Evolutionary conservation across 2,329 filamentous ascomycete species (phyloP).

Genomic region (Colletotrichum horii): DNA sequence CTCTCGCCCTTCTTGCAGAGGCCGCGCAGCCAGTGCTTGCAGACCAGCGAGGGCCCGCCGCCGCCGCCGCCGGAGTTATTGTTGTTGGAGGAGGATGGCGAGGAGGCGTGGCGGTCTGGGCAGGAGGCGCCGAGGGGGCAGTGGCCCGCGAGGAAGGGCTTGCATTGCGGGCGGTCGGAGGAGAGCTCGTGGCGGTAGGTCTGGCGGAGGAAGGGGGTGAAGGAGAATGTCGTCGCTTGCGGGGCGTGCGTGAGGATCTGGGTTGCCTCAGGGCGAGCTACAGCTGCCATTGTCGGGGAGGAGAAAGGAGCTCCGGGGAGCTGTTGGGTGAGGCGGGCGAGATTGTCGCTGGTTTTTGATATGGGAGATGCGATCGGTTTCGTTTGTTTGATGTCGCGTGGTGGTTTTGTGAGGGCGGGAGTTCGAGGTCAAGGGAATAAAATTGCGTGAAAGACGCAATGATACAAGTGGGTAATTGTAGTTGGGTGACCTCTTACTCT

Average conservation of each 20-base stretch:
- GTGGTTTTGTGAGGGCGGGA: background rate
- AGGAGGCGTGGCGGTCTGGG: slow-evolving; percentile 76
- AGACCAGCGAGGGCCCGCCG: slow-evolving; percentile 79
- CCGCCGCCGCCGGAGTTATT: slow-evolving; percentile 14
- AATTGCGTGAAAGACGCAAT: no score
- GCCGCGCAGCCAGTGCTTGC: slow-evolving; percentile 97
- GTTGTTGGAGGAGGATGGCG: slow-evolving; percentile 35
- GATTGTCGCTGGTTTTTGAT: background rate
- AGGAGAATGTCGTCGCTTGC: slow-evolving; percentile 74
- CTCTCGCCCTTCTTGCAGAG: slow-evolving; percentile 97
- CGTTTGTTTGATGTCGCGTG: background rate
- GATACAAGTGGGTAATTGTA: no score
- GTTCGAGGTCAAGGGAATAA: no score
- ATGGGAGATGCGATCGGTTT: background rate
- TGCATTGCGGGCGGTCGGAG: slow-evolving; percentile 80
- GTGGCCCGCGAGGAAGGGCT: slow-evolving; percentile 82
- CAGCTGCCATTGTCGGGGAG: slow-evolving; percentile 28
- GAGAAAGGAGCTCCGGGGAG: slow-evolving; percentile 13
- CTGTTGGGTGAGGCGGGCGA: background rate
- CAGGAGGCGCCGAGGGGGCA: slow-evolving; percentile 87
- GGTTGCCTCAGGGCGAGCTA: slow-evolving; percentile 29
- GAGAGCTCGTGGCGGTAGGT: slow-evolving; percentile 87
- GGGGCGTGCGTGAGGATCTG: slow-evolving; percentile 63
- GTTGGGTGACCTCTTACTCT: no score
- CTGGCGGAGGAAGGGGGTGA: slow-evolving; percentile 82